A percentile compares a stretch with the other conserved stretches of the same genome.
These are phyloP conservation scores for Lodderomyces theae DNA, from an alignment of 1,139 yeast genomes.

Conservation along the genomic window DNA sequence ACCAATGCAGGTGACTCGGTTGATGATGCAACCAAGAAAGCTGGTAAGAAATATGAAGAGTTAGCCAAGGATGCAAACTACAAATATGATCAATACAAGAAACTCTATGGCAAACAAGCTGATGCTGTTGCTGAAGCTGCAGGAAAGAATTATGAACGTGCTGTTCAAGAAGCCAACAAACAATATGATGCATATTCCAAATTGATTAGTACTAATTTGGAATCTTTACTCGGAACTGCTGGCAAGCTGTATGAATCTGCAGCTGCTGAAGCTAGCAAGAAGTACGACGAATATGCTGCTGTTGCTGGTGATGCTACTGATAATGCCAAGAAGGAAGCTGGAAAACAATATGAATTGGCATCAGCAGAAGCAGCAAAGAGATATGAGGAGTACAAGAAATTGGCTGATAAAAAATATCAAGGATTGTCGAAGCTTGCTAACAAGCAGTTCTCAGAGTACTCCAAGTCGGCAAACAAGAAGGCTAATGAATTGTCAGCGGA, in stretches of 20 bases:
- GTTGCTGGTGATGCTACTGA: conserved; percentile 4
- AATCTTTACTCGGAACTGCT: conserved; percentile 5
- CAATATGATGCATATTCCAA: conserved; percentile 10
- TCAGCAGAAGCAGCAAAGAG: conserved; percentile 6
- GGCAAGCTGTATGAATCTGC: conserved; percentile 8
- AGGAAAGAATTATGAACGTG: conserved; percentile 12
- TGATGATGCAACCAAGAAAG: conserved; percentile 8
- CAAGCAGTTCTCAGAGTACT: conserved; percentile 4
- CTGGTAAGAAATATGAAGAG: conserved; percentile 9
- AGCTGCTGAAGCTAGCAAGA: conserved; percentile 9
- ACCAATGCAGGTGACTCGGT: conserved; percentile 5
- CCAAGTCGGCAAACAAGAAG: conserved; percentile 2
- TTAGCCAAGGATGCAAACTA: conserved; percentile 8
- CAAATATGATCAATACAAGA: conserved; percentile 10
- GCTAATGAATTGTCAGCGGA: conserved; percentile 6
- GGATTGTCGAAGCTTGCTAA: conserved; percentile 4
- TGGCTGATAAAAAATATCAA: conserved; percentile 7
- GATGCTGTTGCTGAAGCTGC: conserved; percentile 12
- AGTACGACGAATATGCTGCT: conserved; percentile 5
- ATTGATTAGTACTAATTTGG: conserved; percentile 8
- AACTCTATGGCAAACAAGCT: conserved; percentile 7
- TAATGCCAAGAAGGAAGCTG: conserved; percentile 5
- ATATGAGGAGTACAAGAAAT: conserved; percentile 7
- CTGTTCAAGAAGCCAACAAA: conserved; percentile 9
- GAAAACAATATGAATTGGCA: conserved; percentile 6